Conservation (phyloP, 2,329 filamentous ascomycete species). For the Xenoacremonium recifei region DNA sequence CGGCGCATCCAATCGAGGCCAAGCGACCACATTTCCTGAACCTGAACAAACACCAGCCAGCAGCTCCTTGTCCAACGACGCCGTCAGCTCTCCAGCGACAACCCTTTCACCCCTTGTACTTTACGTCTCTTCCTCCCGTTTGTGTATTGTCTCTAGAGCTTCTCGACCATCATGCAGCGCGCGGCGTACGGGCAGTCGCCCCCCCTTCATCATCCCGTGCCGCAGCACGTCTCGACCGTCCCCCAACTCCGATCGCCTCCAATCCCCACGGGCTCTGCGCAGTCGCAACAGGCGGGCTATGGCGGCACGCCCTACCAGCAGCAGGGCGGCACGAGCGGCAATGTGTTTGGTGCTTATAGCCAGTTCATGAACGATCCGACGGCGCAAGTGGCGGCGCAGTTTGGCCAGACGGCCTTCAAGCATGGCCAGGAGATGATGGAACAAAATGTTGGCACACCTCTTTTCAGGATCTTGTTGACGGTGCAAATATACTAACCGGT, state of each 20-base stretch:
- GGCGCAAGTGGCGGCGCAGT: constrained; percentile 90
- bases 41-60: constrained; percentile 28
- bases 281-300: constrained; percentile 61
- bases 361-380: constrained; percentile 96
- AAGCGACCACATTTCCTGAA: constrained; percentile 37
- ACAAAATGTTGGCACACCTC: constrained; percentile 71
- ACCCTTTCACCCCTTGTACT: background rate
- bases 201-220: constrained; percentile 93
- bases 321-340: constrained; percentile 51
- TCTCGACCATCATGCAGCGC: constrained; percentile 71
- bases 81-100: constrained; percentile 4
- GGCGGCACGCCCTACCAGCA: constrained; percentile 75
- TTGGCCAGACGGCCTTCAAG: constrained; percentile 87
- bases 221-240: constrained; percentile 97
- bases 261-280: constrained; percentile 70
- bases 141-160: background rate
- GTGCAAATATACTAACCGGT: constrained; percentile 10
- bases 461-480: background rate
- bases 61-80: constrained; percentile 15
- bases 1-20: constrained; percentile 25
- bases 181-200: constrained; percentile 83
- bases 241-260: constrained; percentile 94
- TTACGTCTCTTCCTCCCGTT: background rate
- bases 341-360: constrained; percentile 71
- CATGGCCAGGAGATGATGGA: constrained; percentile 94